These are phyloP conservation scores for Venturiaceae sp. DNA, from an alignment of 2,329 filamentous ascomycete genomes.

Conservation along the genomic window DNA sequence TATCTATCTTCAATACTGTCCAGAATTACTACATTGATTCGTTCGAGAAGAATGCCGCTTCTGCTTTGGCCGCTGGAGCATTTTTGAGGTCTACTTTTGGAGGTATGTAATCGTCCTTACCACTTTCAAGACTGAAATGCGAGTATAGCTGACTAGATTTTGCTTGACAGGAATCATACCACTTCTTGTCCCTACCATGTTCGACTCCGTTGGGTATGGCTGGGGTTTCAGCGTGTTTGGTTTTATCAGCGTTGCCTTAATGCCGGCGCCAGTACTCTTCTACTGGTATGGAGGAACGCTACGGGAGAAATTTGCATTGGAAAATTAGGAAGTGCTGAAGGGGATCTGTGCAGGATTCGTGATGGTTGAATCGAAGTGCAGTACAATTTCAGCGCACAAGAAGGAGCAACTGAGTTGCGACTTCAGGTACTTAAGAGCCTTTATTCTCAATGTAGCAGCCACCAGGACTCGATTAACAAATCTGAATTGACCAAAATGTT, in stretches of 20 bases:
- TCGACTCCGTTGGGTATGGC: conserved; percentile 35
- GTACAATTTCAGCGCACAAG: neutral
- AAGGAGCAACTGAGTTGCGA: no score
- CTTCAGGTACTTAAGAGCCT: no score
- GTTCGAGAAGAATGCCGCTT: neutral
- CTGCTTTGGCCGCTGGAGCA: neutral
- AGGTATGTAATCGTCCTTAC: no score
- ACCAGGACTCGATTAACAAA: no score
- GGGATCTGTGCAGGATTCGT: neutral
- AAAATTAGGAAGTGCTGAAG: neutral
- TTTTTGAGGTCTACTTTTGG: neutral
- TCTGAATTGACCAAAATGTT: no score
- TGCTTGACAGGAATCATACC: conserved; percentile 21
- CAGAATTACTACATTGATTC: neutral
- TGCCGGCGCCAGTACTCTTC: conserved; percentile 41
- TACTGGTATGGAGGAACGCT: conserved; percentile 36
- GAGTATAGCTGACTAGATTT: conserved; percentile 23
- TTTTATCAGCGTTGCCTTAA: conserved; percentile 32
- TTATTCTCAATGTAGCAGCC: no score
- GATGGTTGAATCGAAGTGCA: no score
- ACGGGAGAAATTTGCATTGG: conserved; percentile 14
- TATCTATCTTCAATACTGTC: neutral
- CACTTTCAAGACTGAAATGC: no score
- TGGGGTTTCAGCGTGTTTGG: conserved; percentile 41
- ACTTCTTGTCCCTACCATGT: conserved; percentile 32